Percentiles rank a stretch among this genome's conserved stretches.
phyloP scores from a whole-genome alignment of 805 yeast species.

The Starmera pachycereana region DNA sequence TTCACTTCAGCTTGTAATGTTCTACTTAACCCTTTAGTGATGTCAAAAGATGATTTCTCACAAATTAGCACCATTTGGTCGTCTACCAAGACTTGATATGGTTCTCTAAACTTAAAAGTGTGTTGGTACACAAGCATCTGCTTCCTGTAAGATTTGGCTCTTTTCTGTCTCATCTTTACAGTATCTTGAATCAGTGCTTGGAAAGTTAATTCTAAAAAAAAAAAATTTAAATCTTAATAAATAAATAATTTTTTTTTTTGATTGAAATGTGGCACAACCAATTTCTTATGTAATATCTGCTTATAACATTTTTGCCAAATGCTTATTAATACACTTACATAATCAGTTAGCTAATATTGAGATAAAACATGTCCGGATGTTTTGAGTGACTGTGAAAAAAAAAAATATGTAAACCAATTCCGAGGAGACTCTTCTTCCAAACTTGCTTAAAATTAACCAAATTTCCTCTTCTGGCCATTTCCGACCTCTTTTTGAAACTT shows the following conservation, averaged over 20 bases:
- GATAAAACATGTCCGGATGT: neutral
- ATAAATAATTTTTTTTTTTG: constrained; percentile 1
- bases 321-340: no score
- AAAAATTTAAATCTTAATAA: no score
- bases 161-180: constrained; percentile 77
- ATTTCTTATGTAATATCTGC: no score
- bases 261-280: no score
- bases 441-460: no score
- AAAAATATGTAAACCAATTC: no score
- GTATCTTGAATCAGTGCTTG: constrained; percentile 1
- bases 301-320: no score
- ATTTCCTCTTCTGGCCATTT: neutral
- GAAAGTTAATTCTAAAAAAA: no score
- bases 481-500: neutral
- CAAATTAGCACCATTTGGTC: constrained; percentile 64
- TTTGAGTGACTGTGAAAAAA: constrained; percentile 2
- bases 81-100: constrained; percentile 85
- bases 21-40: constrained; percentile 69
- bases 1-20: constrained; percentile 82
- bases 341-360: no score
- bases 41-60: constrained; percentile 58
- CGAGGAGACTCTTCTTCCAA: neutral
- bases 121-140: constrained; percentile 80
- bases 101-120: constrained; percentile 87
- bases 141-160: constrained; percentile 90